Percentiles rank a stretch among this genome's conserved stretches.
These are phyloP conservation scores for Termitomyces sp. DNA, from an alignment of 768 basidiomycete genomes.

Conservation along the genomic window DNA sequence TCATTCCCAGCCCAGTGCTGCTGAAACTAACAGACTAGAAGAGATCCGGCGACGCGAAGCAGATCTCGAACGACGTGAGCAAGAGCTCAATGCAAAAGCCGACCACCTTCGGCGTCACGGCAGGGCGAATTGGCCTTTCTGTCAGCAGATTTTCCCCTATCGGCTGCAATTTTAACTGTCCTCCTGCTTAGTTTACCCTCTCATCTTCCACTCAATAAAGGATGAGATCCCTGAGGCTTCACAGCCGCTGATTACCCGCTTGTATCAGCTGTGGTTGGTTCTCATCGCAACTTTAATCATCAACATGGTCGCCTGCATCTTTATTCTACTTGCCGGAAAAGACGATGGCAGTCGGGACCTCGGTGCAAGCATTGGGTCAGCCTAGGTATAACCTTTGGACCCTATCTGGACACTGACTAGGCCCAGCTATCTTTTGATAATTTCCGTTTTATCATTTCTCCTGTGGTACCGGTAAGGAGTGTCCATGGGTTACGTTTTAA, in stretches of 20 bases:
- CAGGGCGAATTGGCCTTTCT: conserved; percentile 91
- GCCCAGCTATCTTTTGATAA: conserved; percentile 72
- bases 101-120: conserved; percentile 71
- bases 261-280: conserved; percentile 94
- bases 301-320: conserved; percentile 89
- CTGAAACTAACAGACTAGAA: conserved; percentile 42
- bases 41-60: conserved; percentile 74
- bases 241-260: conserved; percentile 70
- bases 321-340: conserved; percentile 74
- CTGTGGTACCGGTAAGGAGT: conserved; percentile 85
- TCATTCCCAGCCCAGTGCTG: conserved; percentile 17
- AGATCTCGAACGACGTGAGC: conserved; percentile 76
- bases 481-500: not conserved
- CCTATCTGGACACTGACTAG: conserved; percentile 17
- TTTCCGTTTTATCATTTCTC: conserved; percentile 76
- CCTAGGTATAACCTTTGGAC: conserved; percentile 13
- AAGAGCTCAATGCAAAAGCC: conserved; percentile 62
- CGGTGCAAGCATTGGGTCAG: conserved; percentile 78
- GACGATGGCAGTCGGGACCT: conserved; percentile 74
- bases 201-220: conserved; percentile 90
- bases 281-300: conserved; percentile 75
- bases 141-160: conserved; percentile 37
- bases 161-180: conserved; percentile 12
- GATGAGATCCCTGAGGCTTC: conserved; percentile 86
- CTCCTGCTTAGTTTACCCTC: conserved; percentile 67